These are phyloP conservation scores for Akanthomyces lecanii DNA, from an alignment of 2,329 filamentous ascomycete genomes.

Conservation along the genomic window DNA sequence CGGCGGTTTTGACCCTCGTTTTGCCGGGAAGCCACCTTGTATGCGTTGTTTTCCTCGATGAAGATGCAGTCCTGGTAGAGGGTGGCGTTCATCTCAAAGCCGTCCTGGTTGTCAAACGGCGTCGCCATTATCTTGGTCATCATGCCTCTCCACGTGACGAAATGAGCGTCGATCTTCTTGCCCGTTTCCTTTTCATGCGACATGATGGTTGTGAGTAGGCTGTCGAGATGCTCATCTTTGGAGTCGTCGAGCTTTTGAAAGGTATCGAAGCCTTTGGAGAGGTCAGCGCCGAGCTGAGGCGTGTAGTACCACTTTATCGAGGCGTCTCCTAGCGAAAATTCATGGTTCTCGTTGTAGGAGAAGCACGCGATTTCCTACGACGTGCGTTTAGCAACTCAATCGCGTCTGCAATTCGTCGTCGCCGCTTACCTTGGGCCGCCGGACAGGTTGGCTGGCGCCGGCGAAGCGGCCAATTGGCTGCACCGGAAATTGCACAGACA, in stretches of 20 bases:
- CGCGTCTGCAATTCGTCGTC: not conserved
- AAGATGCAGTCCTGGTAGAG: constrained; percentile 72
- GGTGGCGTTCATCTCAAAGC: constrained; percentile 95
- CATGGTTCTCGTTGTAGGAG: constrained; percentile 83
- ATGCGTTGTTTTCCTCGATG: constrained; percentile 83
- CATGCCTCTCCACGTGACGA: constrained; percentile 96
- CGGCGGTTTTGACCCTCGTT: constrained; percentile 39
- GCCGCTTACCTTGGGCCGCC: constrained; percentile 62
- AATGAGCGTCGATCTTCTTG: constrained; percentile 66
- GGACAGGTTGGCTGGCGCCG: constrained; percentile 65
- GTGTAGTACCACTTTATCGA: constrained; percentile 88
- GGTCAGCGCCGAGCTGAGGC: constrained; percentile 63
- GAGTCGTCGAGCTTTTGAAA: constrained; percentile 82
- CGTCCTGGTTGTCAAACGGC: constrained; percentile 77
- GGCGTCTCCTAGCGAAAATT: constrained; percentile 70
- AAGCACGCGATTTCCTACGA: constrained; percentile 82
- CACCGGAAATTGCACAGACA: constrained; percentile 50
- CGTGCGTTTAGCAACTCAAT: not conserved
- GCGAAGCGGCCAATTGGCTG: constrained; percentile 67
- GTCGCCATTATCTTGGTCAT: constrained; percentile 96
- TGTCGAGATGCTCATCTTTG: constrained; percentile 82
- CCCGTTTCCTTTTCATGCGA: constrained; percentile 66
- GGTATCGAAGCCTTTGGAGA: constrained; percentile 74
- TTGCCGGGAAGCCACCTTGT: constrained; percentile 60
- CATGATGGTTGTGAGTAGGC: constrained; percentile 71